Conservation (phyloP, 2,329 filamentous ascomycete species). For the Beauveria asiatica region DNA sequence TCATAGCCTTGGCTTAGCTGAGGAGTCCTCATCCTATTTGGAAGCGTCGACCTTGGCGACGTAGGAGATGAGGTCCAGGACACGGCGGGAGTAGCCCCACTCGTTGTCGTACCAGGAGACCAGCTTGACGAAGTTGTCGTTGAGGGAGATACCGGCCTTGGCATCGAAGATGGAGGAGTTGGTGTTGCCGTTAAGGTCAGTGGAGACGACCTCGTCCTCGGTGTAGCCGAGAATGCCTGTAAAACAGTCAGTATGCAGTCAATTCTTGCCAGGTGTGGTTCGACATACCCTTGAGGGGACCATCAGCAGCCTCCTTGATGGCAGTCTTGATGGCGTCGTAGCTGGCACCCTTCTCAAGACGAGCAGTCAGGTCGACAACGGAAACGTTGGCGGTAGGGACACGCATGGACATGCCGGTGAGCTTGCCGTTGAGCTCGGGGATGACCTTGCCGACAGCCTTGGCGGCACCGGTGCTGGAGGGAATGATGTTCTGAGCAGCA, state of each 20-base stretch:
- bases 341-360: slow-evolving; percentile 78
- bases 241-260: slow-evolving; percentile 12
- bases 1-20: slow-evolving; percentile 14
- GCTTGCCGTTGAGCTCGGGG: slow-evolving; percentile 95
- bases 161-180: slow-evolving; percentile 98
- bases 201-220: slow-evolving; percentile 93
- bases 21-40: slow-evolving; percentile 31
- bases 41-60: slow-evolving; percentile 66
- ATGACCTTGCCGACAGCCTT: slow-evolving; percentile 99
- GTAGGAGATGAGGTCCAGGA: slow-evolving; percentile 72
- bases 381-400: slow-evolving; percentile 98
- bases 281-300: slow-evolving; percentile 67
- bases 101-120: slow-evolving; percentile 99
- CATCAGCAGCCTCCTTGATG: slow-evolving; percentile 80
- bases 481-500: slow-evolving; percentile 99
- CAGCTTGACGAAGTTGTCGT: slow-evolving; percentile 98
- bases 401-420: slow-evolving; percentile 99
- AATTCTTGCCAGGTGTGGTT: slow-evolving; percentile 19
- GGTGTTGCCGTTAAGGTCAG: slow-evolving; percentile 85
- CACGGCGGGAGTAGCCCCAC: slow-evolving; percentile 98
- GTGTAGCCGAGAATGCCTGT: slow-evolving; percentile 85
- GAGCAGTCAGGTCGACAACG: slow-evolving; percentile 93
- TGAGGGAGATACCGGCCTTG: slow-evolving; percentile 97
- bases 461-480: slow-evolving; percentile 96
- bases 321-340: slow-evolving; percentile 91